A percentile compares a stretch with the other conserved stretches of the same genome.
Evolutionary conservation across 129 eudicot genomes (phyloP).

Genomic region (Artemisia argyi): DNA sequence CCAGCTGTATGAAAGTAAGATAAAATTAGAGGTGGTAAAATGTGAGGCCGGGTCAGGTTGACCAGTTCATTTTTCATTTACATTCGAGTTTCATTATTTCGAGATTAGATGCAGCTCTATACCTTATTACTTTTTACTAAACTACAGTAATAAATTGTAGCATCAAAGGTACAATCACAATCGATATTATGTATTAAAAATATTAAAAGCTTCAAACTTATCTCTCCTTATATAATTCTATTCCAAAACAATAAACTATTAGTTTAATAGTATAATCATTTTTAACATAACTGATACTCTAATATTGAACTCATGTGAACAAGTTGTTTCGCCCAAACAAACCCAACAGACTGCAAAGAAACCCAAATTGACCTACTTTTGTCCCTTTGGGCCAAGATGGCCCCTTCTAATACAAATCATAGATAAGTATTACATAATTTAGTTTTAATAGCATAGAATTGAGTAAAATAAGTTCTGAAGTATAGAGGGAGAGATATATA

Average conservation of each 20-base stretch:
- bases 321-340: background rate
- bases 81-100: too few species aligned
- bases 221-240: background rate
- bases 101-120: too few species aligned
- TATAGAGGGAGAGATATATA: slow-evolving; percentile 22
- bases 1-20: background rate
- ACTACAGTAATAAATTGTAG: background rate
- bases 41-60: background rate
- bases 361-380: background rate
- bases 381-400: too few species aligned
- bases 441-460: background rate
- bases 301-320: too few species aligned
- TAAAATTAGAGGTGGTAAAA: background rate
- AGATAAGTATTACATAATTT: background rate
- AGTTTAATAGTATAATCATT: too few species aligned
- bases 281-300: too few species aligned
- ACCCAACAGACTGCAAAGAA: background rate
- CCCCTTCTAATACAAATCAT: too few species aligned
- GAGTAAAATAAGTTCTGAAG: background rate
- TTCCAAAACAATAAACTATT: background rate
- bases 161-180: background rate
- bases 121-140: background rate
- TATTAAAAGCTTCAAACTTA: background rate
- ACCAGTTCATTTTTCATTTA: background rate
- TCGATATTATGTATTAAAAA: background rate